Evolutionary conservation across 2,329 filamentous ascomycete species (phyloP).

Genomic region (Immersiporthe knoxdaviesiana): DNA sequence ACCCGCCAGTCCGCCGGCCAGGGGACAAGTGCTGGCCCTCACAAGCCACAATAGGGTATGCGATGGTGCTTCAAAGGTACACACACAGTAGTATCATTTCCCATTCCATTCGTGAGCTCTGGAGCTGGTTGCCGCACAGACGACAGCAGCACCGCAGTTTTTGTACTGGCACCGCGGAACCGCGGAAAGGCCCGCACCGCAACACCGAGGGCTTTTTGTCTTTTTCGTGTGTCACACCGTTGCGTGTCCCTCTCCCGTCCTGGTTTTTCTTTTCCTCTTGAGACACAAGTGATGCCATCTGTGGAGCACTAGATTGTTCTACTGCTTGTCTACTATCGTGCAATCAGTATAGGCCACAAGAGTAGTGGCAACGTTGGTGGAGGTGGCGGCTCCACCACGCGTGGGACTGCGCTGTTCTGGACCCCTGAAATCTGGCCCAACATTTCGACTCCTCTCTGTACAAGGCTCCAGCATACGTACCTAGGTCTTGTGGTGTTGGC

Average conservation of each 20-base stretch:
- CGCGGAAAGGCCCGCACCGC: conserved; percentile 4
- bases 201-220: background rate
- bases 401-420: background rate
- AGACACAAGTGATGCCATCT: background rate
- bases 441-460: background rate
- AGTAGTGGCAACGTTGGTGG: conserved; percentile 1
- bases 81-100: no score
- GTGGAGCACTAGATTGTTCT: background rate
- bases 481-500: background rate
- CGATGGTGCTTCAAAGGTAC: background rate
- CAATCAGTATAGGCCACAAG: background rate
- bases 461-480: no score
- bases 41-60: background rate
- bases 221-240: background rate
- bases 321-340: conserved; percentile 3
- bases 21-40: background rate
- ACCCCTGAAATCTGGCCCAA: background rate
- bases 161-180: background rate
- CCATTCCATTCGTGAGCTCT: background rate
- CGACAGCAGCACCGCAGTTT: background rate
- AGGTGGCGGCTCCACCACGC: background rate
- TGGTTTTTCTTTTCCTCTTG: background rate
- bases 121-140: background rate
- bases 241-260: background rate
- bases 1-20: background rate